phyloP scores from a whole-genome alignment of 768 basidiomycete genomes.

The Cantharellus cinnabarinus region DNA sequence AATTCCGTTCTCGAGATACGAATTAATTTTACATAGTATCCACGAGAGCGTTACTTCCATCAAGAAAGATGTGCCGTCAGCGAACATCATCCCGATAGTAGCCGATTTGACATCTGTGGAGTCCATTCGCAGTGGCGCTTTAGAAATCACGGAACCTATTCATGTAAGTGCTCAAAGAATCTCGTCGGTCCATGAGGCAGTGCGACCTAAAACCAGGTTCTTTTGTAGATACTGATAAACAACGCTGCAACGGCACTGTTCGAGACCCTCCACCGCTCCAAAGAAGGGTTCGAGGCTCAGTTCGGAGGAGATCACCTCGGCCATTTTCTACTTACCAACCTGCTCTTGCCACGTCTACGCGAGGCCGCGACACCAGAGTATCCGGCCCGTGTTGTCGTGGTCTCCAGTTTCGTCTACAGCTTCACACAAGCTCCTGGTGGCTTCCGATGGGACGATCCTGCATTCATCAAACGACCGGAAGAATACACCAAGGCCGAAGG shows the following conservation, averaged over 20 bases:
- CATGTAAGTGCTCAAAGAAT: slow-evolving; percentile 1
- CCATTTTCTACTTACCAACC: slow-evolving; percentile 8
- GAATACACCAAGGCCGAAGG: neutral
- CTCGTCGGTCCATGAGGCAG: neutral
- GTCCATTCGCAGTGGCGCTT: slow-evolving; percentile 3
- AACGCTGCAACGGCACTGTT: slow-evolving; percentile 4
- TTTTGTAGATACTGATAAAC: slow-evolving; percentile 5
- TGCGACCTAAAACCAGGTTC: neutral
- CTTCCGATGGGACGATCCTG: neutral
- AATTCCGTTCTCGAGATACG: neutral
- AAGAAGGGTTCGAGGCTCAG: slow-evolving; percentile 7
- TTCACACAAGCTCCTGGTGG: neutral
- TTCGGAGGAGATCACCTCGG: slow-evolving; percentile 8
- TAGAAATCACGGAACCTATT: slow-evolving; percentile 7
- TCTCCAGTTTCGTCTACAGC: neutral
- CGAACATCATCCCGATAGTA: slow-evolving; percentile 3
- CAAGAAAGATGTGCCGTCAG: slow-evolving; percentile 3
- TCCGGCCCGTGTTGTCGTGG: slow-evolving; percentile 1
- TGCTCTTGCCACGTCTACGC: neutral
- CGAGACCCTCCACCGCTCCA: neutral
- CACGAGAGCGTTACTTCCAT: slow-evolving; percentile 1
- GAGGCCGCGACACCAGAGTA: neutral
- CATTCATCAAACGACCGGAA: neutral
- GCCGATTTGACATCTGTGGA: slow-evolving; percentile 6
- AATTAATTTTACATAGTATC: neutral